Conservation (phyloP, 371 early-diverging fungal genomes). For the Rhizomucor pusillus region DNA sequence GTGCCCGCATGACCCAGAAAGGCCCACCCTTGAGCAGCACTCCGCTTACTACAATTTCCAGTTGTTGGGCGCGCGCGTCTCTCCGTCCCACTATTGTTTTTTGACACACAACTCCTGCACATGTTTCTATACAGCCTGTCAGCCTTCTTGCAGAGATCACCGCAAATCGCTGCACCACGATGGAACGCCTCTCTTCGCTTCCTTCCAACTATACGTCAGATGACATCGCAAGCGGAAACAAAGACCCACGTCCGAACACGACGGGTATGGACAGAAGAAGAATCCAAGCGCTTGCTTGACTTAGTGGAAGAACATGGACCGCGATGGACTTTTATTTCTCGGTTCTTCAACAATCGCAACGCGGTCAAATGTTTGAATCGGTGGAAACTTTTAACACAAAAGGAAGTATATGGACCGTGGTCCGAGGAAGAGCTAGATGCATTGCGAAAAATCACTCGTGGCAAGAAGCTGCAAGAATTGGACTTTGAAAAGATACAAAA, state of each 20-base stretch:
- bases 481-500: constrained; percentile 27
- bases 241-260: neutral
- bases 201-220: neutral
- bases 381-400: constrained; percentile 10
- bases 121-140: no score
- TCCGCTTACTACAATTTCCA: no score
- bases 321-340: constrained; percentile 11
- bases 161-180: no score
- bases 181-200: no score
- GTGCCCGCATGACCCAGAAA: no score
- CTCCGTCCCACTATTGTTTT: no score
- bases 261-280: constrained; percentile 4
- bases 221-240: neutral
- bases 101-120: no score
- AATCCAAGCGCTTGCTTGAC: constrained; percentile 4
- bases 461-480: constrained; percentile 6
- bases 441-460: constrained; percentile 13
- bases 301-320: constrained; percentile 2
- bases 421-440: constrained; percentile 19
- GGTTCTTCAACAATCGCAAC: constrained; percentile 19
- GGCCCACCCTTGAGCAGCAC: no score
- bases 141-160: no score
- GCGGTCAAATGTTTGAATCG: constrained; percentile 17
- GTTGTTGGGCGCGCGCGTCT: no score
- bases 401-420: constrained; percentile 26